Evolutionary conservation across 2,329 filamentous ascomycete species (phyloP).

Genomic region (Zelopaecilomyces penicillatus): DNA sequence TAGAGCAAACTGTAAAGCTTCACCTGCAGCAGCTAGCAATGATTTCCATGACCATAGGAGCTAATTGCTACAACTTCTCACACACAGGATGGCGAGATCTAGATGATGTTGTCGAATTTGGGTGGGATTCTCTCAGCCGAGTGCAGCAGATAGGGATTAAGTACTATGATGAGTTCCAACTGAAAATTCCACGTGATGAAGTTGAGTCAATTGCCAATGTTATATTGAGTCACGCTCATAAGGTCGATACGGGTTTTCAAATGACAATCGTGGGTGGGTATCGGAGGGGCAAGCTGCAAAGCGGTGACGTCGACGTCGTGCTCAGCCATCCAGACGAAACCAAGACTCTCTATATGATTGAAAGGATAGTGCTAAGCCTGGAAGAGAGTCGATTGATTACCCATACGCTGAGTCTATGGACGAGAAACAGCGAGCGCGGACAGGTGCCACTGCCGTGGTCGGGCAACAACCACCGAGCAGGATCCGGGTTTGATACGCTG

Average conservation of each 20-base stretch:
- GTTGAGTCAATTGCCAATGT: constrained; percentile 59
- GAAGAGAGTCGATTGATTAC: constrained; percentile 67
- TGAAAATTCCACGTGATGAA: constrained; percentile 63
- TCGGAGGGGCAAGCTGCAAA: constrained; percentile 63
- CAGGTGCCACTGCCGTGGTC: constrained; percentile 53
- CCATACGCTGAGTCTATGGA: constrained; percentile 66
- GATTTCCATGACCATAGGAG: too few relatives aligned
- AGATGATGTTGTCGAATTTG: constrained; percentile 77
- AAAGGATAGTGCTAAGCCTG: constrained; percentile 60
- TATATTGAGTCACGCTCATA: constrained; percentile 59
- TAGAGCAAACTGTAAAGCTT: neutral
- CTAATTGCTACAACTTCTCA: constrained; percentile 2
- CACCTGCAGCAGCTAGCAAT: neutral
- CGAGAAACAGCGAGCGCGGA: constrained; percentile 61
- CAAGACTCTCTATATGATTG: constrained; percentile 62
- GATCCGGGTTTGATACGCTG: constrained; percentile 71
- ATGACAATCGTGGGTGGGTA: constrained; percentile 70
- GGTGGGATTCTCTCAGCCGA: constrained; percentile 65
- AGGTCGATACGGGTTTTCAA: constrained; percentile 46
- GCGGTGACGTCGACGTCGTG: constrained; percentile 80
- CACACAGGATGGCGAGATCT: constrained; percentile 65
- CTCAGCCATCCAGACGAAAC: constrained; percentile 67
- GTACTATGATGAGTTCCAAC: constrained; percentile 77
- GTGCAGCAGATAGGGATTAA: constrained; percentile 93
- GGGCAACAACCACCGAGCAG: constrained; percentile 25